These are phyloP conservation scores for Fusarium staphyleae DNA, from an alignment of 2,329 filamentous ascomycete species.

Conservation along the genomic window DNA sequence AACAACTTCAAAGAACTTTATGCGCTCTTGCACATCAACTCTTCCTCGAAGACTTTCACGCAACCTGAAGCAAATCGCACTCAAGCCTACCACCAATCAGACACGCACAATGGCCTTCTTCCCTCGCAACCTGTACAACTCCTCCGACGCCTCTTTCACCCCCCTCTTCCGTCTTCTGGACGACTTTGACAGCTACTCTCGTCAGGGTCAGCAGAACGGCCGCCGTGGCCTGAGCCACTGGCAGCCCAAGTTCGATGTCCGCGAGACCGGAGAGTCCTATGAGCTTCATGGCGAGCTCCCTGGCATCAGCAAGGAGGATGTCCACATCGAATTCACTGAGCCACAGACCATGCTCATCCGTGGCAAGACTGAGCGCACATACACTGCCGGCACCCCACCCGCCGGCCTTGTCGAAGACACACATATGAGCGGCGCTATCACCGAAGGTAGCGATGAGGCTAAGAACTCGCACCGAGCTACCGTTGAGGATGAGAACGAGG, in stretches of 20 bases:
- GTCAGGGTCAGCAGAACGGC: conserved; percentile 43
- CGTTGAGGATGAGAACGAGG: conserved; percentile 66
- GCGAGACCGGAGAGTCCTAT: conserved; percentile 71
- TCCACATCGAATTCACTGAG: conserved; percentile 82
- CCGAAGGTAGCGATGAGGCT: conserved; percentile 49
- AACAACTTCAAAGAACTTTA: conserved; percentile 21
- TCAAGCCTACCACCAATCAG: conserved; percentile 35
- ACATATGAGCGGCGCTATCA: conserved; percentile 48
- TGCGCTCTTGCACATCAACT: conserved; percentile 37
- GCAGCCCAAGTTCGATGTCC: conserved; percentile 80
- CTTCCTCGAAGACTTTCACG: conserved; percentile 38
- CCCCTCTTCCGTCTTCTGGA: conserved; percentile 71
- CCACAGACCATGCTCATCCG: conserved; percentile 74
- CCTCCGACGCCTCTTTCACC: conserved; percentile 59
- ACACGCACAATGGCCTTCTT: conserved; percentile 66
- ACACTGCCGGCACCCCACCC: conserved; percentile 60
- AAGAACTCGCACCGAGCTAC: conserved; percentile 62
- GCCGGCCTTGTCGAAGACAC: conserved; percentile 57
- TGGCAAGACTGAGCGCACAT: conserved; percentile 71
- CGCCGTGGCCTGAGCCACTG: conserved; percentile 60
- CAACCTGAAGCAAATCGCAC: conserved; percentile 38
- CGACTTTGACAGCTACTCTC: conserved; percentile 66
- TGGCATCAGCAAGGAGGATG: conserved; percentile 75
- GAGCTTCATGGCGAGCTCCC: conserved; percentile 84
- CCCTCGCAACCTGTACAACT: conserved; percentile 59